Evolutionary conservation across 2,329 filamentous ascomycete genomes (phyloP), one percentile per base, ranked within the genome.

Genomic region (Chaetoscypha palmicola): DNA sequence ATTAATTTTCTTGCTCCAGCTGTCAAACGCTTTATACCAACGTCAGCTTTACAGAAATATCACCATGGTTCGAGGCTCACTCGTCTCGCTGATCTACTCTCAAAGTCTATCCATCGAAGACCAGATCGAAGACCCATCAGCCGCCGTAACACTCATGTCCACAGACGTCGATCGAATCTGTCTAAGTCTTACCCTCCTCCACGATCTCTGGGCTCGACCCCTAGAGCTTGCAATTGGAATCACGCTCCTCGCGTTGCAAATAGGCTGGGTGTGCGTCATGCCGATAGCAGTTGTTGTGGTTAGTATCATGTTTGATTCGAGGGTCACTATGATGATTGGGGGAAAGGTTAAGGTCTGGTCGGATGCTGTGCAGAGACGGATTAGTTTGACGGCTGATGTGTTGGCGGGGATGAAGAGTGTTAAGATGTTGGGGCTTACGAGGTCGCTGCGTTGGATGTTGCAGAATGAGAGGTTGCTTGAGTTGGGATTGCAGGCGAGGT

Each of bases 401-500:
- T 46, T 62, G 16, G 37, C 47, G 5, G 50, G 49, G 10, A 56
- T 62, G 54, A 61, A 60, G 45, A 48, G 4, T 14, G 19, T 19
- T 2, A 20, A 23, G 24, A n/a, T n/a, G n/a, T n/a, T n/a, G n/a
- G n/a, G n/a, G n/a, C 11, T 17, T 41, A 8, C n/a, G 10, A 20
- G 20, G 17, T n/a, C 23, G 5, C 10, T 17, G 10, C 17, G 10
- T 12, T 9, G 17, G 7, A 16, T 30, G 33, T 21, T 34, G n/a
- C 34, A 14, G 7, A 17, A 11, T 11, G 14, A 11, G 22, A 43
- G 40, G 30, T 32, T 11, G 53, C 60, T 36, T 61, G 61, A 46
- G 58, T 61, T 35, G 59, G 59, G 17, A 52, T 70, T 4, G 60
- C 55, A 4, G 54, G 59, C 21, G 63, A 57, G 28, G 53, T 68